Conservation (phyloP, 768 basidiomycete genomes). For the Leucocoprinus sp. region DNA sequence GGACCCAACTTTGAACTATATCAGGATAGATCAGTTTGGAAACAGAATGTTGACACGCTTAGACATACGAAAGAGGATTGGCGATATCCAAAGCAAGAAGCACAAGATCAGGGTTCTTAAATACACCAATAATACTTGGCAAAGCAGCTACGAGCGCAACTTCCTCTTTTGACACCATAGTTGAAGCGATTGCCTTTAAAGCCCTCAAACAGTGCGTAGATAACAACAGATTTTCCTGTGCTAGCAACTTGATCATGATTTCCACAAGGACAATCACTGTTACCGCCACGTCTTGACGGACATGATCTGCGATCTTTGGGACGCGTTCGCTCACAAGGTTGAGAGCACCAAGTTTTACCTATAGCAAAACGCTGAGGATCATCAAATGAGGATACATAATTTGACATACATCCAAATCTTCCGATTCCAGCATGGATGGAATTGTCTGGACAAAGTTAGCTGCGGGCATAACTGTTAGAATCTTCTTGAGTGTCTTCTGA, state of each 20-base stretch:
- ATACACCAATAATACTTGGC: slow-evolving; percentile 45
- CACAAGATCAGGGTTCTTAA: slow-evolving; percentile 31
- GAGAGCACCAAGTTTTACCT: slow-evolving; percentile 66
- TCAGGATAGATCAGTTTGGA: slow-evolving; percentile 8
- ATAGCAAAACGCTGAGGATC: slow-evolving; percentile 10
- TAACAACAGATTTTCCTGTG: slow-evolving; percentile 3
- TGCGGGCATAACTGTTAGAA: slow-evolving; percentile 61
- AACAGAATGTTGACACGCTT: not conserved
- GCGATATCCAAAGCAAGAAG: slow-evolving; percentile 45
- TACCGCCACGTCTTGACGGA: slow-evolving; percentile 43
- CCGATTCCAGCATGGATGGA: slow-evolving; percentile 45
- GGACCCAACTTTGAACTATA: slow-evolving; percentile 71
- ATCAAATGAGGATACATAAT: not conserved
- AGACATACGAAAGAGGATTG: slow-evolving; percentile 51
- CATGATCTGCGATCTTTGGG: slow-evolving; percentile 43
- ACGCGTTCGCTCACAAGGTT: slow-evolving; percentile 63
- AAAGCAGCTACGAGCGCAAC: slow-evolving; percentile 47
- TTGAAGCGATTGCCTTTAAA: slow-evolving; percentile 48
- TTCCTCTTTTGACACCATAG: slow-evolving; percentile 62
- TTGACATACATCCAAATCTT: slow-evolving; percentile 42
- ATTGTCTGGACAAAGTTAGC: slow-evolving; percentile 57
- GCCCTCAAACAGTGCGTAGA: slow-evolving; percentile 26
- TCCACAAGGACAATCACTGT: slow-evolving; percentile 46
- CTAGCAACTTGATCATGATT: not conserved
- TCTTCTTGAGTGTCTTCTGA: slow-evolving; percentile 40